A percentile compares a stretch with the other conserved stretches of the same genome.
Conservation (phyloP, 2,329 filamentous ascomycete genomes). For the Apiospora rasikravindrae region DNA sequence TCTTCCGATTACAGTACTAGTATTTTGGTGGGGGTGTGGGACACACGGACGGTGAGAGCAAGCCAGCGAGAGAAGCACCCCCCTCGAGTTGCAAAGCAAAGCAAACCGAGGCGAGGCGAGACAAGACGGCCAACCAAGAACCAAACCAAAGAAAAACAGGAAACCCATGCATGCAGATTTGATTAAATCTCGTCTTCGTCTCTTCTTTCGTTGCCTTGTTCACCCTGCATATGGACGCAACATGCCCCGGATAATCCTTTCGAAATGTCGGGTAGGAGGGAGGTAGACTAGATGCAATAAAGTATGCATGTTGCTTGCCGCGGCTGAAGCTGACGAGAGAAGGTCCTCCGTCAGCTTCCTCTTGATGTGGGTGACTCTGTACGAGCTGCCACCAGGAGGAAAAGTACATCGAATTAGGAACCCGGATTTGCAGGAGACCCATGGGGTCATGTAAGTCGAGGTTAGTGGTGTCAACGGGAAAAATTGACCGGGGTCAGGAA, state of each 20-base stretch:
- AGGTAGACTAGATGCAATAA: background rate
- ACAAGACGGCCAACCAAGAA: background rate
- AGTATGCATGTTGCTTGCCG: background rate
- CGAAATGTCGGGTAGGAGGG: background rate
- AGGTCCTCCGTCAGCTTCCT: background rate
- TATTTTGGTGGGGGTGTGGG: conserved; percentile 14
- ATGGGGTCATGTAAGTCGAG: conserved; percentile 2
- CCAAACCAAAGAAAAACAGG: background rate
- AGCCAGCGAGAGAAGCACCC: conserved; percentile 2
- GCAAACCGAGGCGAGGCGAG: conserved; percentile 1
- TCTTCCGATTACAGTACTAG: background rate
- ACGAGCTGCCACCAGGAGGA: background rate
- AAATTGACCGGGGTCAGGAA: background rate
- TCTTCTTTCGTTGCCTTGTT: conserved; percentile 14
- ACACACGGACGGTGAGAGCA: background rate
- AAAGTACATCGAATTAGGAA: background rate
- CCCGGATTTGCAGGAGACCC: background rate
- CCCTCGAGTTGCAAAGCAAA: background rate
- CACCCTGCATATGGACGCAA: conserved; percentile 20
- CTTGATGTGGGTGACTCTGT: background rate
- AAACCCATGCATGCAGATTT: conserved; percentile 4
- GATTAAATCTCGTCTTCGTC: conserved; percentile 14
- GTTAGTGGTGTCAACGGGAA: background rate
- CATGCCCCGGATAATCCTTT: background rate
- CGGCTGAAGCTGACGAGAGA: conserved; percentile 13